Conservation (phyloP, 441 rosid species). For the California macrophylla region DNA sequence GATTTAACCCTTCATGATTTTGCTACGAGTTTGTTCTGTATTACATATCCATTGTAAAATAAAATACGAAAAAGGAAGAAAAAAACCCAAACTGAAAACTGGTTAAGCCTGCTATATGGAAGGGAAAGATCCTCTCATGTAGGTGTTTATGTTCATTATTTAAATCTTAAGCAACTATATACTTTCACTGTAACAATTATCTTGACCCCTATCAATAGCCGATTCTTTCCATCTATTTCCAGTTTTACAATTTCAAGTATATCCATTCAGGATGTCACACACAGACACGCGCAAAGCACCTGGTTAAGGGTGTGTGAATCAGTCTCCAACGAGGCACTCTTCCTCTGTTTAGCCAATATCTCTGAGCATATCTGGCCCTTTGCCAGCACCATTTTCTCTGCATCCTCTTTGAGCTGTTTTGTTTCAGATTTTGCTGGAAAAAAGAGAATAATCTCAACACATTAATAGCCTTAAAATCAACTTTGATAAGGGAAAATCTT, state of each 20-base stretch:
- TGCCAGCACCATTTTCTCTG: conserved; percentile 36
- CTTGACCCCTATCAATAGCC: background rate
- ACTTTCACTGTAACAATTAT: background rate
- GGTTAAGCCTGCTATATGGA: background rate
- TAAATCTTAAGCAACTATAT: background rate
- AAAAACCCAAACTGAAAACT: background rate
- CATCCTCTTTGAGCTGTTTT: conserved; percentile 38
- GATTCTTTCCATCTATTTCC: background rate
- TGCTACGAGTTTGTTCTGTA: background rate
- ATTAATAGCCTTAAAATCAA: background rate
- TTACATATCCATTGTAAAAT: background rate
- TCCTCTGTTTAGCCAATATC: conserved; percentile 52
- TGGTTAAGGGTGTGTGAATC: conserved; percentile 51
- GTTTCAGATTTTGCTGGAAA: conserved; percentile 44
- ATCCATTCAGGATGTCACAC: background rate
- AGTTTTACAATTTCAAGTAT: background rate
- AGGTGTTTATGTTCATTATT: background rate
- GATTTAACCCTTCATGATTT: background rate
- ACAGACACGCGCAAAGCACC: conserved; percentile 21
- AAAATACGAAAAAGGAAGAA: background rate
- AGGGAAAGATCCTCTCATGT: background rate
- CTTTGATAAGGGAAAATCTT: background rate
- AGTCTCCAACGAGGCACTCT: conserved; percentile 40
- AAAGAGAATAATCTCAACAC: background rate
- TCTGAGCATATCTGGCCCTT: conserved; percentile 49